Base-by-base conservation (phyloP, 768 basidiomycete species). In the Boletellus sp. region DNA sequence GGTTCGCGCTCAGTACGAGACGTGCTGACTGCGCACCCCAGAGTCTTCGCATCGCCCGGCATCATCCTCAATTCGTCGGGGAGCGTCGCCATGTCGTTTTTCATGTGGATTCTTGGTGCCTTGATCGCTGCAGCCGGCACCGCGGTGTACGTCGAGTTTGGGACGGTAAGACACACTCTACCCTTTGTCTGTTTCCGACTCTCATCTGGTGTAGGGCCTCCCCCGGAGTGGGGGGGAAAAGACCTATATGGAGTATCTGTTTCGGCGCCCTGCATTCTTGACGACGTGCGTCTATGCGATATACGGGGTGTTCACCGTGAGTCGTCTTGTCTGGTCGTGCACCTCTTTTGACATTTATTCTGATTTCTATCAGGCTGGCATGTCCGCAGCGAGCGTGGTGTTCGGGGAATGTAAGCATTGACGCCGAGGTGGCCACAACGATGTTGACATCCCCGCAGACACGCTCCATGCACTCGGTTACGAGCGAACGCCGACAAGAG, bases 151-250 rank as follows among this genome's bases (percentile, higher is more conserved):
- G 73, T 87, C n/a, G 87, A 88, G 61, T 74, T 86, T 17, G 86
- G 87, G 20, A 87, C 86, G 22, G 85, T 86, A 50, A 53, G 74
- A 42, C 24, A 5, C 16, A 53, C 26, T 47, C 28, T 45, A 3
- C 2, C 5, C 15, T 15, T 28, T 8, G 9, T n/a, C 11, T 17
- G 28, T 28, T 3, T 16, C 32, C 36, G n/a, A 47, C 36, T 8
- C 17, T 23, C 2, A 48, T 6, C 2, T 24, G n/a, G 1, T 17
- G 7, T 42, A 87, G 83, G 84, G 80, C 17, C 71, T 89, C 2
- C 87, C 87, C 2, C 72, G 79, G 3, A 87, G 75, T 47, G 87
- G 87, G 1, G 87, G 83, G 2, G 86, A 88, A 70, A 88, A 87
- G 69, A 85, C 82, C 45, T 89, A 88, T 57, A 66, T 89, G 33